Conservation (phyloP, 352 stramenopile genomes). For the Globisporangium abappressorium region DNA sequence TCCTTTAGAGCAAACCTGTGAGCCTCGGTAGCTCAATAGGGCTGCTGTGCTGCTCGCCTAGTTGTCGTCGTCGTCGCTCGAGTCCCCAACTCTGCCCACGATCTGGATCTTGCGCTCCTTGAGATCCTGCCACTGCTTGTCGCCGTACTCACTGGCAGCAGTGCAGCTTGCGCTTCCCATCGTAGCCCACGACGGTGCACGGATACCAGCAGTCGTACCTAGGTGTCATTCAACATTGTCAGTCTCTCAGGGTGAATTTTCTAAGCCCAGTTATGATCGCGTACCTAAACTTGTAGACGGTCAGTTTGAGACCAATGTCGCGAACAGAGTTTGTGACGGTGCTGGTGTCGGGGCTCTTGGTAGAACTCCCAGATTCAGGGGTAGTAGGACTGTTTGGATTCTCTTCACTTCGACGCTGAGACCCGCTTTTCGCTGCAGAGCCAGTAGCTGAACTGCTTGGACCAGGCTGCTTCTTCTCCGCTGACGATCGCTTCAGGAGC, state of each 20-base stretch:
- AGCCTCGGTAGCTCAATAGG: background rate
- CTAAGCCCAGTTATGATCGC: too few relatives aligned
- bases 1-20: background rate
- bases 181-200: slow-evolving; percentile 72
- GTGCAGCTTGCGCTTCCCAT: slow-evolving; percentile 66
- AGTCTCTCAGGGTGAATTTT: background rate
- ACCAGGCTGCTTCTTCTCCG: slow-evolving; percentile 17
- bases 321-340: slow-evolving; percentile 40
- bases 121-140: slow-evolving; percentile 81
- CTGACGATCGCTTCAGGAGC: slow-evolving; percentile 15
- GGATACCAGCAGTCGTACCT: slow-evolving; percentile 84
- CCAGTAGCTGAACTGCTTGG: background rate
- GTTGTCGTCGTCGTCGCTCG: background rate
- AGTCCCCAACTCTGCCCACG: slow-evolving; percentile 24
- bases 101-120: slow-evolving; percentile 46
- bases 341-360: slow-evolving; percentile 9
- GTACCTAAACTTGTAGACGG: slow-evolving; percentile 66
- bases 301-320: slow-evolving; percentile 64
- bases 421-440: slow-evolving; percentile 1
- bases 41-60: background rate
- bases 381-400: background rate
- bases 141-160: slow-evolving; percentile 79
- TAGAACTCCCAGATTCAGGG: background rate
- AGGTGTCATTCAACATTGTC: background rate
- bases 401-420: background rate